These are phyloP conservation scores for Heracleum sosnowskyi DNA, from an alignment of 129 eudicot genomes.

Conservation along the genomic window DNA sequence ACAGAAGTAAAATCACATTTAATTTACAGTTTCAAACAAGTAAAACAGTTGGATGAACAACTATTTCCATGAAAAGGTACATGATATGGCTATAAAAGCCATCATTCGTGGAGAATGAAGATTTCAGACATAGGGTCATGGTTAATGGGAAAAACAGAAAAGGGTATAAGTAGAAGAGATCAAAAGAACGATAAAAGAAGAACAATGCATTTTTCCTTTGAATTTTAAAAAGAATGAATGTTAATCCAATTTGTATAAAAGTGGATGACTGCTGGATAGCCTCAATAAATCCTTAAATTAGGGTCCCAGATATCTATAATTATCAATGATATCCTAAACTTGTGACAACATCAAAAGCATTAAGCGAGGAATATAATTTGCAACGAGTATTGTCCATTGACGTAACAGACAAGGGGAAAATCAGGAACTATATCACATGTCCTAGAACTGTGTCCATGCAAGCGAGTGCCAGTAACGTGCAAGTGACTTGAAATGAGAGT, in stretches of 20 bases:
- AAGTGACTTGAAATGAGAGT: conserved; percentile 5
- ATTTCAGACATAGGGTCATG: not conserved
- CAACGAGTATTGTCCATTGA: not conserved
- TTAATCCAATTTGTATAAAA: not conserved
- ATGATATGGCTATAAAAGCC: conserved; percentile 1
- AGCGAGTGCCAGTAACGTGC: not conserved
- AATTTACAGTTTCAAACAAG: not conserved
- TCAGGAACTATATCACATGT: not conserved
- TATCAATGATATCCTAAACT: not conserved
- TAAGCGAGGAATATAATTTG: not conserved
- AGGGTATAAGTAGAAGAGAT: not conserved
- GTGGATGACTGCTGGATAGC: not conserved
- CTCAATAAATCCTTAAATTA: not conserved
- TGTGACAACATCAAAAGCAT: not conserved
- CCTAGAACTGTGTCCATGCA: not conserved
- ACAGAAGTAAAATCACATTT: not conserved
- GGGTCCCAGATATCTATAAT: not conserved
- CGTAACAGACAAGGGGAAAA: not conserved
- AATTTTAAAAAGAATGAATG: not conserved
- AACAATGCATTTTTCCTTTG: not conserved
- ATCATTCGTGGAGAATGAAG: not conserved
- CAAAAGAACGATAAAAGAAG: not conserved
- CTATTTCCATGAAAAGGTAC: not conserved
- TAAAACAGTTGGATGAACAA: not conserved
- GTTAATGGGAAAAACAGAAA: not conserved